Evolutionary conservation across 305 asterid species (phyloP).

Genomic region (Fraxinus xanthoxyloides): DNA sequence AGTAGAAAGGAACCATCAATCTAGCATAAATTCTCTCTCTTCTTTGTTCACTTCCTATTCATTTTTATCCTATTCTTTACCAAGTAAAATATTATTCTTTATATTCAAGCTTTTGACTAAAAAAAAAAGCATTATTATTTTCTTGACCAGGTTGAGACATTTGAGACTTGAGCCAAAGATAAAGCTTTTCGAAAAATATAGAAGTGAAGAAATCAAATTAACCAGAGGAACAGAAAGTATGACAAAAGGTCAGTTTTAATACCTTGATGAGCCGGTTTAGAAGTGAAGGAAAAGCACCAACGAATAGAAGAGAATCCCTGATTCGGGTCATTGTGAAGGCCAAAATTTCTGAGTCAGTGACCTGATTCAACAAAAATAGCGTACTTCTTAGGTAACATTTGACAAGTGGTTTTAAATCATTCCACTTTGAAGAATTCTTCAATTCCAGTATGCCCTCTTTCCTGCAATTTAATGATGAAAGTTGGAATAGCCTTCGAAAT

Average conservation of each 20-base stretch:
- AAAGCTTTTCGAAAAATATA: not conserved
- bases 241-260: constrained; percentile 9
- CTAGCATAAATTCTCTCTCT: not conserved
- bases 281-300: constrained; percentile 71
- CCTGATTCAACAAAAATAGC: constrained; percentile 72
- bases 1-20: not conserved
- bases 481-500: constrained; percentile 57
- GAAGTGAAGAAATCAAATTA: not conserved
- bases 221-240: not conserved
- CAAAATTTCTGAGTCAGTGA: constrained; percentile 68
- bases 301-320: constrained; percentile 61
- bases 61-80: not conserved
- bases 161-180: not conserved
- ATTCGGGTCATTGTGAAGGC: constrained; percentile 61
- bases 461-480: constrained; percentile 48
- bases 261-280: constrained; percentile 74
- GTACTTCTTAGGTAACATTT: constrained; percentile 85
- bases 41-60: not conserved
- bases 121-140: not conserved
- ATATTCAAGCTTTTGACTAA: not conserved
- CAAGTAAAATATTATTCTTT: not conserved
- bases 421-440: constrained; percentile 61
- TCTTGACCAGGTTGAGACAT: not conserved
- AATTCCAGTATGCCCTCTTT: constrained; percentile 55
- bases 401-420: constrained; percentile 56